Evolutionary conservation across 192 early-diverging fungal species (phyloP), one percentile per base, ranked within the genome.

Genomic region (Coemansia sp.): DNA sequence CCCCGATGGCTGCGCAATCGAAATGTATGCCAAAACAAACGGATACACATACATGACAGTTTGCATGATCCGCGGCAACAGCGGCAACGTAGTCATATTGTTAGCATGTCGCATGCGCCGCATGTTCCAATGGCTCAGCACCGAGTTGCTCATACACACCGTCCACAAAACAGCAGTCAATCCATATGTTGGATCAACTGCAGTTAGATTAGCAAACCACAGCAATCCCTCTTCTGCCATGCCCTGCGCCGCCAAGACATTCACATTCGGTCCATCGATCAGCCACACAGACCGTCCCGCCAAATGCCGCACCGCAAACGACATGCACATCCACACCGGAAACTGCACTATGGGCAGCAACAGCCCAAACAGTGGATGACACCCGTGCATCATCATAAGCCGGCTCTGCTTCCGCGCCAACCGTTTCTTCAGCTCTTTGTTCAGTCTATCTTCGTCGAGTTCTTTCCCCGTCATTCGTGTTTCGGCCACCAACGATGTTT

Each of bases 271-370:
- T 2, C 26, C 26, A 7, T 65, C 65, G 0, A 70, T 36, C 7
- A 55, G 22, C 26, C 49, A 47, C 38, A 61, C 9, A 6, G 65
- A 22, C 4, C 40, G 15, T 20, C 74, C 74, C 40, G 63, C 58
- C 62, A 81, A 51, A 46, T 71, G 78, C 14, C 78, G 72, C 46
- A 81, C 31, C 12, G 61, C 48, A 14, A 28, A 59, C 0, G 78
- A 50, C 65, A 81, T 68, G 2, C 65, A 64, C 20, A 81, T 12
- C 78, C 78, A 81, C 31, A 81, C 48, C 3, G 78, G 72, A n/a
- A 74, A 14, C 68, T 81, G 78, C 28, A 22, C 20, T 37, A 81
- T 12, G n/a, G 78, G 64, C 49, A 81, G 26, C 37, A 68, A 3
- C 4, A 68, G 2, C 21, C 37, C 51, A 48, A 71, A 62, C 21